Evolutionary conservation across 352 stramenopile genomes (phyloP).

Genomic region (Phytopythium helicoides): DNA sequence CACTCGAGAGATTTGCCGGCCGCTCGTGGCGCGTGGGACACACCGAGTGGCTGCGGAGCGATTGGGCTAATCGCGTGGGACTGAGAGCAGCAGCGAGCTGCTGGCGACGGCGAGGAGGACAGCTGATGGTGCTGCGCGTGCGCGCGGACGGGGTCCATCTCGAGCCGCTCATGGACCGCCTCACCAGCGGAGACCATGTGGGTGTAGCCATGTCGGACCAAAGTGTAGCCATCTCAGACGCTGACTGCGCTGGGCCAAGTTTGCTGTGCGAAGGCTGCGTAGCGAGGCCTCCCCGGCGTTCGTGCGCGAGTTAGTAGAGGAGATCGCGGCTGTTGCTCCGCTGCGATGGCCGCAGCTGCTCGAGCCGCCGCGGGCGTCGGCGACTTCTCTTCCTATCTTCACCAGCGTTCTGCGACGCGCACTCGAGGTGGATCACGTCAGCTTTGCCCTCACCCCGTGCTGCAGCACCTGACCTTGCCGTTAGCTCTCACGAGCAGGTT

Average conservation of each 20-base stretch:
- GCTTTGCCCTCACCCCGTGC: background rate
- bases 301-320: slow-evolving; percentile 27
- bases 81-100: slow-evolving; percentile 22
- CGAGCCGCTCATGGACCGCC: slow-evolving; percentile 19
- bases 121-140: slow-evolving; percentile 15
- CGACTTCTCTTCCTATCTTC: slow-evolving; percentile 3
- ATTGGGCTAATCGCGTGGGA: background rate
- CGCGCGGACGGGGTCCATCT: slow-evolving; percentile 19
- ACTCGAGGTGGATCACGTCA: background rate
- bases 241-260: slow-evolving; percentile 16
- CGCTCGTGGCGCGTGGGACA: background rate
- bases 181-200: slow-evolving; percentile 1
- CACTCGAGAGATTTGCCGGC: background rate
- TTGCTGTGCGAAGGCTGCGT: slow-evolving; percentile 43
- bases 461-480: background rate
- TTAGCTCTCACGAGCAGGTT: no score
- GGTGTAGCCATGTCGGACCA: no score
- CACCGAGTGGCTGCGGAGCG: no score
- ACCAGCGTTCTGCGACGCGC: slow-evolving; percentile 1
- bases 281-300: slow-evolving; percentile 17
- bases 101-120: slow-evolving; percentile 25
- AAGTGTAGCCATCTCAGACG: background rate
- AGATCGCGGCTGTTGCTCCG: slow-evolving; percentile 37
- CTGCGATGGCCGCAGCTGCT: slow-evolving; percentile 26
- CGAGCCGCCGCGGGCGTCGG: slow-evolving; percentile 6